phyloP scores from a whole-genome alignment of 1,284 basidiomycete genomes.

The Ceratobasidium sp. region DNA sequence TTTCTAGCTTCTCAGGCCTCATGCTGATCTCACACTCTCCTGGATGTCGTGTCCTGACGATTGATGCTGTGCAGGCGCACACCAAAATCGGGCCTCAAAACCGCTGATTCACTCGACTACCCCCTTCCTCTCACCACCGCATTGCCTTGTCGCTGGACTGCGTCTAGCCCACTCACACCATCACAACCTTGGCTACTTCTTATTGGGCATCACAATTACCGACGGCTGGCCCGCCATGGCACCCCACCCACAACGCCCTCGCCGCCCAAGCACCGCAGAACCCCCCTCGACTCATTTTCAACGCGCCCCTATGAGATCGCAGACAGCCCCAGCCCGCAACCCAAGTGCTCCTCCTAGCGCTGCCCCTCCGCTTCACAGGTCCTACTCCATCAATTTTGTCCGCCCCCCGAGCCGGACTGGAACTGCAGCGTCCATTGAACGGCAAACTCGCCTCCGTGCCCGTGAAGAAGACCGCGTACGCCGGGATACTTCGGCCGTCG shows the following conservation, averaged over 20 bases:
- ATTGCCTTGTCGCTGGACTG: constrained; percentile 40
- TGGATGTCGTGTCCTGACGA: not conserved
- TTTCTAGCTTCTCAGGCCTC: constrained; percentile 26
- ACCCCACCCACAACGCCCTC: constrained; percentile 21
- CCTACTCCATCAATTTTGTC: constrained; percentile 31
- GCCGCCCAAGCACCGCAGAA: constrained; percentile 27
- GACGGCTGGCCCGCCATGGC: constrained; percentile 44
- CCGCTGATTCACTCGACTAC: constrained; percentile 35
- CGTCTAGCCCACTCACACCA: constrained; percentile 20
- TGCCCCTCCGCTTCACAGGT: constrained; percentile 7
- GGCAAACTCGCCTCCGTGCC: constrained; percentile 30
- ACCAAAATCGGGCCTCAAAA: constrained; percentile 27
- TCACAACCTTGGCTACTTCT: constrained; percentile 3
- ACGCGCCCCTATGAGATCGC: constrained; percentile 31
- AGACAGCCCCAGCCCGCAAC: constrained; percentile 22
- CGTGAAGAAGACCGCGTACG: constrained; percentile 40
- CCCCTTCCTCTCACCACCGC: constrained; percentile 38
- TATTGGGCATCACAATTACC: not conserved
- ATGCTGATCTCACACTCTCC: constrained; percentile 31
- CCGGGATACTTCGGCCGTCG: constrained; percentile 37
- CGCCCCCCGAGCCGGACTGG: constrained; percentile 37
- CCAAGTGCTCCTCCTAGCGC: constrained; percentile 1
- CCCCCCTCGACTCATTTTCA: constrained; percentile 38
- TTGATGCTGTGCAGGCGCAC: constrained; percentile 6
- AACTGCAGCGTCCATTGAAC: constrained; percentile 37